Percentiles rank a stretch among this genome's conserved stretches.
Evolutionary conservation across 2,329 filamentous ascomycete species (phyloP).

Genomic region (Trichoderma brevicompactum): DNA sequence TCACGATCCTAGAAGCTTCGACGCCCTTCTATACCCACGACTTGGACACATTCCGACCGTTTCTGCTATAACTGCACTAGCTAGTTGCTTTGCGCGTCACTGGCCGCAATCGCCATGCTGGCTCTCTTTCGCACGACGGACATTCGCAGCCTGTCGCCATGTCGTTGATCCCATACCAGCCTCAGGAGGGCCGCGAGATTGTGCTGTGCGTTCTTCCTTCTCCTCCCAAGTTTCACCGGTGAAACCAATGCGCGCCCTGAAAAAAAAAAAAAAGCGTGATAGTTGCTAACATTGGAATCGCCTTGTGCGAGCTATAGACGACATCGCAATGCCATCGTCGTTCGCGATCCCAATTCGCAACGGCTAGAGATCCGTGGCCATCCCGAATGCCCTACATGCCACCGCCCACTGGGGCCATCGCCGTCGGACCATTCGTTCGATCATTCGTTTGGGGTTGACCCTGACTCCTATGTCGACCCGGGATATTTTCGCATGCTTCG

Average conservation of each 20-base stretch:
- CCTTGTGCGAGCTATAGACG: constrained; percentile 61
- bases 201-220: constrained; percentile 67
- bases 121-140: constrained; percentile 30
- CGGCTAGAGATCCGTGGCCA: constrained; percentile 81
- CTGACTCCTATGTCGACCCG: constrained; percentile 79
- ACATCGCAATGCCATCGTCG: constrained; percentile 88
- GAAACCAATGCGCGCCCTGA: too few species aligned
- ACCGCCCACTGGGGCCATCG: constrained; percentile 65
- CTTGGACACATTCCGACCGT: not conserved
- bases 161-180: constrained; percentile 78
- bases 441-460: constrained; percentile 43
- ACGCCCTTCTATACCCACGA: not conserved
- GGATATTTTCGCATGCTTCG: constrained; percentile 95
- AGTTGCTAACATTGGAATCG: not conserved
- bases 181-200: constrained; percentile 74
- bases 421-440: constrained; percentile 57
- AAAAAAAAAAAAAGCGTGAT: not conserved
- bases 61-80: not conserved
- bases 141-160: constrained; percentile 41
- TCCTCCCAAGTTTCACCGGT: not conserved
- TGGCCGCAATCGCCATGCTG: constrained; percentile 32
- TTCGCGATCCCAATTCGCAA: constrained; percentile 83
- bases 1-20: constrained; percentile 22
- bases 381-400: constrained; percentile 88
- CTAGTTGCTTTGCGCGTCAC: not conserved